phyloP scores from a whole-genome alignment of 23 red algal genomes.

The Pyropia yezoensis region DNA sequence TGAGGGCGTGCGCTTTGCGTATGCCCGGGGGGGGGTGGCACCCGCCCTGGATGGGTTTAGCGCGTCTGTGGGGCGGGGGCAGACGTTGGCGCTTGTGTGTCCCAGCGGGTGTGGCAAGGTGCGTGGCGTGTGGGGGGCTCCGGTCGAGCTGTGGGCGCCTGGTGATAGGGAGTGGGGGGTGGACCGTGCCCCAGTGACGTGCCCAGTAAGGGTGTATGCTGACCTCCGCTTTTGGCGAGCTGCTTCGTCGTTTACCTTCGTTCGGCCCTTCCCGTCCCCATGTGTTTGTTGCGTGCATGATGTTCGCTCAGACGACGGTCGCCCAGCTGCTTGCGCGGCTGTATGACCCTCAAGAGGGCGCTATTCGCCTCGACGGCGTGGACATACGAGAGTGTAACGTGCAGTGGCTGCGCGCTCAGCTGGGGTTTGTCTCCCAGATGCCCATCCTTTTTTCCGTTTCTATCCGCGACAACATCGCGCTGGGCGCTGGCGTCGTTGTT shows the following conservation, averaged over 20 bases:
- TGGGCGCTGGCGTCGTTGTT: conserved; percentile 52
- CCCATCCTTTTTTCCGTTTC: conserved; percentile 79
- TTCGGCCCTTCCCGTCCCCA: not conserved
- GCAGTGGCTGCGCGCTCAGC: conserved; percentile 60
- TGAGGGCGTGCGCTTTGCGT: conserved; percentile 64
- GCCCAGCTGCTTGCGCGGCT: conserved; percentile 85
- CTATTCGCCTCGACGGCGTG: conserved; percentile 49
- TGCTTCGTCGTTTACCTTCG: not conserved
- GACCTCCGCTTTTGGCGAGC: too few species aligned
- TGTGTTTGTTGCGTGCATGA: not conserved
- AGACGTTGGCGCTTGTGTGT: conserved; percentile 85
- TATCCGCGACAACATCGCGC: conserved; percentile 89
- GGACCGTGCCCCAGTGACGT: too few species aligned
- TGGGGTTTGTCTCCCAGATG: conserved; percentile 93
- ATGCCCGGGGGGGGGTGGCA: conserved; percentile 42
- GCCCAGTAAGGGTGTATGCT: too few species aligned
- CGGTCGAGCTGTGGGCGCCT: too few species aligned
- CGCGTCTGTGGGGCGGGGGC: conserved; percentile 42
- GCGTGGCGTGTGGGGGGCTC: too few species aligned
- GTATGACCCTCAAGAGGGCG: conserved; percentile 73
- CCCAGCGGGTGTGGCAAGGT: conserved; percentile 81
- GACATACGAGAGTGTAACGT: conserved; percentile 60
- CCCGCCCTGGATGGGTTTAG: conserved; percentile 54
- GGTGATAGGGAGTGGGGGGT: too few species aligned
- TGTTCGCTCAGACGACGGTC: conserved; percentile 20